Evolutionary conservation across 352 stramenopile species (phyloP).

Genomic region (Peronospora belbahrii): DNA sequence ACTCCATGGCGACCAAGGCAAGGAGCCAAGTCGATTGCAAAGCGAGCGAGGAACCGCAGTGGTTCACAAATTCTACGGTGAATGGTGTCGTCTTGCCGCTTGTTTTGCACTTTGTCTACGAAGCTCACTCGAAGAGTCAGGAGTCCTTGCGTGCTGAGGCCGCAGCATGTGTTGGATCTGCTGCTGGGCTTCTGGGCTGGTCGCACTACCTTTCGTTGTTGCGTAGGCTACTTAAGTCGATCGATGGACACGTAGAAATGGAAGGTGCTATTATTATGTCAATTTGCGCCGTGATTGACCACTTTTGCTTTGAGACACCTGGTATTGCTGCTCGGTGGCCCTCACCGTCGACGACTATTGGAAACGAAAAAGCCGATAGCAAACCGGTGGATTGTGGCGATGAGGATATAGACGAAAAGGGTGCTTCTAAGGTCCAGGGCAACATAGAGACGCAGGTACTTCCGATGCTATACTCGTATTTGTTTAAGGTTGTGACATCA

Average conservation of each 20-base stretch:
- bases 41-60: conserved; percentile 20
- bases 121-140: conserved; percentile 89
- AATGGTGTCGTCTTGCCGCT: conserved; percentile 93
- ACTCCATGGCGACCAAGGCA: conserved; percentile 45
- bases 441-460: conserved; percentile 75
- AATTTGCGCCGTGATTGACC: conserved; percentile 92
- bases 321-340: conserved; percentile 35
- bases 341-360: conserved; percentile 1
- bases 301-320: conserved; percentile 91
- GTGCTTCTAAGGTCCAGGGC: conserved; percentile 61
- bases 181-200: conserved; percentile 90
- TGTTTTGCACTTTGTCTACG: conserved; percentile 94
- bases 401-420: conserved; percentile 14
- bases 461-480: conserved; percentile 78
- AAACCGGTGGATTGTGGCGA: conserved; percentile 9
- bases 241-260: conserved; percentile 88
- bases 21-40: conserved; percentile 14
- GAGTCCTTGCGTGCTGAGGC: conserved; percentile 91
- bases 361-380: not conserved
- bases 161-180: conserved; percentile 86
- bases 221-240: conserved; percentile 87
- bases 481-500: conserved; percentile 82
- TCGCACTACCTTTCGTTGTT: conserved; percentile 94
- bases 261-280: conserved; percentile 86
- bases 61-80: conserved; percentile 84